Evolutionary conservation across 805 yeast species (phyloP), one percentile per base, ranked within the genome.

Genomic region (Ogataea populi-albae): DNA sequence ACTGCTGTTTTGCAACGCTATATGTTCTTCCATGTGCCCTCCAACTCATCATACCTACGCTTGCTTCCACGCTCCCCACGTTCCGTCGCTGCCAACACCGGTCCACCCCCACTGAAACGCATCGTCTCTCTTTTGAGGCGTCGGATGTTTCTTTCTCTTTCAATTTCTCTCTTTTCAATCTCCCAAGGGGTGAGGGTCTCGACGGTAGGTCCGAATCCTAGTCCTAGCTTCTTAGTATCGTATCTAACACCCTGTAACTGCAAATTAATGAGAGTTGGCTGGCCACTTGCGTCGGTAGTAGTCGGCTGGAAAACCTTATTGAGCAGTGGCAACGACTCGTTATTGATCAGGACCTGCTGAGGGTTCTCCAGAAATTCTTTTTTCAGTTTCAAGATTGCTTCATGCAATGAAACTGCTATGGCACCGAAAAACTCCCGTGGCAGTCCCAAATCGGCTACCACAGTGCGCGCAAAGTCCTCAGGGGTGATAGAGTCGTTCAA

Each of bases 91-190:
- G 36, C 40, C 37, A 41, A 34, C 3, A 30, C 6, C 29, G 56
- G 54, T 26, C 74, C 73, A 39, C 75, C 35, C 19, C 51, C 81
- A 34, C 77, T 81, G 33, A 83, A 75, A 41, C 87, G 68, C 67
- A 86, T 79, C 7, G 88, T 80, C 57, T 93, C 98, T 62, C 98
- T 78, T 68, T 94, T 91, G 55, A 89, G 70, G 55, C 98, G 78
- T 61, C 98, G 77, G 43, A 87, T 71, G 56, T 85, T 88, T 60
- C 98, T 75, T 50, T 89, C 96, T 54, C 94, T 79, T 62, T 93
- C 98, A 49, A 88, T 87, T 57, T 93, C 98, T 47, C 98, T 75
- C 63, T 83, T 82, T 56, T 91, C 97, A 38, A 93, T 86, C 61
- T 93, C 98, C 76, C 89, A 87, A 36, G 86, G 89, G 2, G 93